Conservation (phyloP, 306 rosid species). For the Lathyrus oleraceus region DNA sequence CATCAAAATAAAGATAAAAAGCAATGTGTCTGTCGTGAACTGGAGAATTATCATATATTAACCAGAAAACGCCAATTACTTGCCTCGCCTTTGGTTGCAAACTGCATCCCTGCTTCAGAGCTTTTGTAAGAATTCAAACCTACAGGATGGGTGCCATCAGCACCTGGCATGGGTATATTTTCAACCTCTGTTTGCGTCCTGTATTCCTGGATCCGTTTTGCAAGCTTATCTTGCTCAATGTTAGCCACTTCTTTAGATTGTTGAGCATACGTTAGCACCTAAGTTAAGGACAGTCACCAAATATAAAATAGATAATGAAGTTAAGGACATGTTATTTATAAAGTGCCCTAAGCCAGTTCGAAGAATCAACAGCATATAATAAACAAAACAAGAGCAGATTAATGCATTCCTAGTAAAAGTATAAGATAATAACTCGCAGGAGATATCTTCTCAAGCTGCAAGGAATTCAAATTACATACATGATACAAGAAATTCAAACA, state of each 20-base stretch:
- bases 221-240: conserved; percentile 95
- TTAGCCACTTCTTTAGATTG: conserved; percentile 92
- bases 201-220: conserved; percentile 92
- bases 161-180: conserved; percentile 43
- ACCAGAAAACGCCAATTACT: conserved; percentile 35
- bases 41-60: conserved; percentile 16
- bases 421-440: conserved; percentile 9
- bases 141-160: conserved; percentile 55
- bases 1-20: conserved; percentile 12
- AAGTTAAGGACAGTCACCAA: conserved; percentile 33
- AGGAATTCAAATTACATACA: conserved; percentile 2
- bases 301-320: conserved; percentile 16
- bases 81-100: conserved; percentile 76
- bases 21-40: conserved; percentile 11
- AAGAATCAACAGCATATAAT: conserved; percentile 17
- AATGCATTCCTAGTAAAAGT: neutral
- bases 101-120: conserved; percentile 55
- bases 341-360: conserved; percentile 14
- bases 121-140: conserved; percentile 66
- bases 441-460: conserved; percentile 13
- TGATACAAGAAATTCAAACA: conserved; percentile 10
- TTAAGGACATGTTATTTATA: neutral
- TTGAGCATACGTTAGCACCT: conserved; percentile 94
- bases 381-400: conserved; percentile 6
- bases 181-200: conserved; percentile 90